Percentiles rank a stretch among this genome's conserved stretches.
Conservation (phyloP, 2,329 filamentous ascomycete species). For the Trichoderma sp. region DNA sequence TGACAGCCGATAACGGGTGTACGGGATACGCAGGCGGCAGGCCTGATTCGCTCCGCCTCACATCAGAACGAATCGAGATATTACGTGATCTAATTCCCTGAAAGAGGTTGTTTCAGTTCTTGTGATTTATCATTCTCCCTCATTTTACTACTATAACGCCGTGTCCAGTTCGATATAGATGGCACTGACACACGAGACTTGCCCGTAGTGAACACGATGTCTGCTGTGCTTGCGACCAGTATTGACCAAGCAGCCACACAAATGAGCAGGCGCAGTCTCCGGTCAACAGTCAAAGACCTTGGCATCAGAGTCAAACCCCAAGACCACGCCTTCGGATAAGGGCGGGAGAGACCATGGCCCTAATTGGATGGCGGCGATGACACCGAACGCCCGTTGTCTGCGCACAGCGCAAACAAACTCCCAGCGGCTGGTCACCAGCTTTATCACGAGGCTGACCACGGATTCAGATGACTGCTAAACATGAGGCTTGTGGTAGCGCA, state of each 20-base stretch:
- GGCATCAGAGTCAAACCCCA: neutral
- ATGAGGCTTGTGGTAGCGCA: neutral
- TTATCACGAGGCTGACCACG: constrained; percentile 19
- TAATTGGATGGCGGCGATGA: constrained; percentile 8
- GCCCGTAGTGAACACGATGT: neutral
- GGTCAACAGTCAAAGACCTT: neutral
- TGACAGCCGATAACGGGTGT: neutral
- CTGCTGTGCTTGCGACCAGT: neutral
- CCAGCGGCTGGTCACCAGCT: neutral
- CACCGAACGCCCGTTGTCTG: neutral
- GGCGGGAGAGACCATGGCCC: neutral
- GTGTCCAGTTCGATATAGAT: constrained; percentile 5
- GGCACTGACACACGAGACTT: constrained; percentile 10
- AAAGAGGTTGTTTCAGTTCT: neutral
- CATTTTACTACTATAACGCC: neutral
- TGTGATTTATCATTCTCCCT: neutral
- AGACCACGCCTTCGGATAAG: constrained; percentile 21
- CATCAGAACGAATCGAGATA: neutral
- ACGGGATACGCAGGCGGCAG: neutral
- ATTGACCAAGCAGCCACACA: neutral
- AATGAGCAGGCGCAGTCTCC: neutral
- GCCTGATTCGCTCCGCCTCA: constrained; percentile 1
- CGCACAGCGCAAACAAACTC: neutral
- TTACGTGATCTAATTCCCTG: neutral
- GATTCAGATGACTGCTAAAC: constrained; percentile 9